Evolutionary conservation across 441 rosid genomes (phyloP), one percentile per base, ranked within the genome.

Genomic region (Gossypium trilobum): DNA sequence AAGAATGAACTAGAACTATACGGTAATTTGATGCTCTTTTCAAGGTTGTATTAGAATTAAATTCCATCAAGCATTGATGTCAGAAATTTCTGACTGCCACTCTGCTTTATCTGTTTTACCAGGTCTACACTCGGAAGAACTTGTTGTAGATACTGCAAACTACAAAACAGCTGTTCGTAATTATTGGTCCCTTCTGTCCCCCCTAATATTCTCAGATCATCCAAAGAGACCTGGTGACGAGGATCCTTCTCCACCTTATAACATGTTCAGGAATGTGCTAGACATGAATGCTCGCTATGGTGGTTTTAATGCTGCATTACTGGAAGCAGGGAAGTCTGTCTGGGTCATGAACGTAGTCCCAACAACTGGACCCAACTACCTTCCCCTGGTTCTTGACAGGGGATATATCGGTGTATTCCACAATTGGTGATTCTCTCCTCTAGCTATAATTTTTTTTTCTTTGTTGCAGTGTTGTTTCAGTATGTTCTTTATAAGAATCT

Each of bases 261-360:
- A 93, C 87, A 95, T 91, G 97, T 84, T 93, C 50, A 84, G 97
- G 77, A 95, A 95, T 78, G 97, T 95, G 57, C 83, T 95, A 25
- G 99, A 95, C 78, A 95, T 93, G 99, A 95, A 95, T 80, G 88
- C 99, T 74, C 94, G 76, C 75, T 89, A 85, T 67, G 98, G 99
- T 68, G 97, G 99, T 46, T 84, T 95, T 63, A 95, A 90, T 78
- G 78, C 95, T 71, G 97, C 97, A 10, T 76, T 95, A 57, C 73
- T 93, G 76, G 94, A 89, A 82, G 81, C 85, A 13, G 88, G 90
- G 46, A 95, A 91, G 75, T 88, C 94, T 10, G 91, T 85, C 0
- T 95, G 98, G 99, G 98, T 95, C 79, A 93, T 95, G 99, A 95
- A 95, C 61, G 97, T 88, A 61, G 92, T 95, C 59, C 98, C 98